Evolutionary conservation across 2,329 filamentous ascomycete species (phyloP), one percentile per base, ranked within the genome.

Genomic region (Periconia digitata): DNA sequence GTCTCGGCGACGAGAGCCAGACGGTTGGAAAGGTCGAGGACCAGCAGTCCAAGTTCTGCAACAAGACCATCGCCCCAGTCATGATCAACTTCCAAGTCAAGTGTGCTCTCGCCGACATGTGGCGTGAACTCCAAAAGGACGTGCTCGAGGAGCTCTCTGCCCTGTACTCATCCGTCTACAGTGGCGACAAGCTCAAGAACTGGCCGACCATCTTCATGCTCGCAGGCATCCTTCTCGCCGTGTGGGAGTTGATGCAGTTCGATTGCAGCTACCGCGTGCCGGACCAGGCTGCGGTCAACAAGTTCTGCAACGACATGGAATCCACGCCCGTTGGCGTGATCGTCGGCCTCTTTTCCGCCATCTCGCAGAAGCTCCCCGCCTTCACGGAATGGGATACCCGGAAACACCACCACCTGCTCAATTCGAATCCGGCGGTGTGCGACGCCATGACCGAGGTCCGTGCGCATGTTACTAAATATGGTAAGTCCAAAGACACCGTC

Each of bases 81-180:
- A 95, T 97, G 92, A 95, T 97, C 83, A 97, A 96, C 79, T 96
- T 96, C 83, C 90, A 96, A 77, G 91, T 97, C 79, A 97, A 97
- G 82, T 94, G 89, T 65, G 92, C 92, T 46, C 86, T 97, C 76
- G 92, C 92, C 58, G 91, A 95, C 66, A 95, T 96, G 90, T 97
- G 92, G 92, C 91, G 92, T 57, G 92, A 96, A 73, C 80, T 97
- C 49, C 92, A 96, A 72, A 95, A 95, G 77, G 92, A 96, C 62
- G 91, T 96, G 32, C 81, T 97, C 2, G 92, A 95, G 76, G 92
- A 97, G 77, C 82, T 97, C 1, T 96, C 92, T 1, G 77, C 84
- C 6, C 81, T 97, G 13, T 97, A 96, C 81, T 95, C 90, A n/a
- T 95, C 91, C 56, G 92, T 97, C 38, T 97, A 97, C 81, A 95